Evolutionary conservation across 805 yeast genomes (phyloP), one percentile per base, ranked within the genome.

Genomic region (Lipomyces kockii): DNA sequence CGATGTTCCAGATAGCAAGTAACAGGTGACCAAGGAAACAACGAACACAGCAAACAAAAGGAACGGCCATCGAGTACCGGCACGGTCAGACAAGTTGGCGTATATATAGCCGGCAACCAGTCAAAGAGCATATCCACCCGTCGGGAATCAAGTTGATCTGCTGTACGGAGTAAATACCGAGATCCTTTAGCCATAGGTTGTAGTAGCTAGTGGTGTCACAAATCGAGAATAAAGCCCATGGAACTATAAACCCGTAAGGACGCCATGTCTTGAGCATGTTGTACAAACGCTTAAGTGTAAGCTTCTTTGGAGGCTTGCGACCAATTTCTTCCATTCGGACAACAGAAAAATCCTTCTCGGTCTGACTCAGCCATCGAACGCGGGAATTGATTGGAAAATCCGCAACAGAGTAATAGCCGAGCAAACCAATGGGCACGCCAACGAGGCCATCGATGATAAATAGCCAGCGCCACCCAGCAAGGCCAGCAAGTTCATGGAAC

Each of bases 371-470:
- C 80, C 37, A 87, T 74, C 72, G 80, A 84, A 29, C 84, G 74
- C 9, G 84, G 81, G 74, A 87, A 84, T 66, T 82, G 79, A 60
- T 81, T 76, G 20, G 92, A 90, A 32, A 89, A 87, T 65, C 91
- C 90, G 22, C 92, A 91, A 66, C 86, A 77, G 73, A 81, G 74
- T 39, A 66, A 52, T 43, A 66, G 12, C 69, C 69, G 22, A 63
- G 61, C 59, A 59, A 29, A 12, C 64, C 66, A 34, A 66, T 66
- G n/a, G 69, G 69, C 20, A 66, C 9, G 35, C 61, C 58, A 37
- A 62, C 63, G 53, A 61, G 37, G 20, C 68, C 68, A 29, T 65
- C 68, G 34, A 67, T 55, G 43, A 67, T 60, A 27, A 67, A 67
- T 7, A 67, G 65, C 70, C 70, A 67, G 79, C 87, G 83, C 92